Evolutionary conservation across 257 asterid species (phyloP), one percentile per base, ranked within the genome.

Genomic region (Nicotiana obtusifolia): DNA sequence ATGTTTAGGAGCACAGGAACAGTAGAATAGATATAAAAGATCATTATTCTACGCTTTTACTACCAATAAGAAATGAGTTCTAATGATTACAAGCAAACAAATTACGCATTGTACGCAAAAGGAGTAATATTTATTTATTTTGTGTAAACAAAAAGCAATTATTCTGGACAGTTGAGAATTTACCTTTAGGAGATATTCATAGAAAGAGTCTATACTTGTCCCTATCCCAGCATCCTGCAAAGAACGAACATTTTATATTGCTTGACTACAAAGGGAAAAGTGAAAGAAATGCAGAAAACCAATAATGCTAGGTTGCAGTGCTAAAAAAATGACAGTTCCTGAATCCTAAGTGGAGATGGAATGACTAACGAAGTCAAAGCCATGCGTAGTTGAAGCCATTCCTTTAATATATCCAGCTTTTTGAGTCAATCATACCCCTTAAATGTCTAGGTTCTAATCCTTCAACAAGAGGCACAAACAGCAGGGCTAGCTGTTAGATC

Each of bases 181-280:
- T 84, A 93, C 99, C 98, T 96, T 96, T 67, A 96, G 87, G 64
- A 96, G 96, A 87, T 96, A 96, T 86, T 96, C 99, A 80, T 96
- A 96, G 85, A 94, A 96, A 80, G 99, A 96, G 90, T 95, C 99
- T 84, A 95, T 92, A 88, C 99, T 95, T 76, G 99, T 95, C 81
- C 99, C 99, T 78, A 95, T 94, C 86, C 99, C 99, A 77, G 99
- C 98, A 90, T 95, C 99, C 99, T 95, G 92, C 87, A 89, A 87
- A 81, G 47, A 87, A 84, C 80, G 84, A 59, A 79, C 24, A 81
- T 66, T 80, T 67, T 71, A 61, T 24, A 87, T 82, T 89, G 73
- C n/a, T 76, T 31, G 54, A 82, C 28, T 10, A 24, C 61, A 66
- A 33, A 41, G 62, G 78, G 26, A 49, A 75, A 75, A 75, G 80